Percentiles rank a stretch among this genome's conserved stretches.
Conservation (phyloP, 768 basidiomycete genomes). For the Neoboletus magnificus region DNA sequence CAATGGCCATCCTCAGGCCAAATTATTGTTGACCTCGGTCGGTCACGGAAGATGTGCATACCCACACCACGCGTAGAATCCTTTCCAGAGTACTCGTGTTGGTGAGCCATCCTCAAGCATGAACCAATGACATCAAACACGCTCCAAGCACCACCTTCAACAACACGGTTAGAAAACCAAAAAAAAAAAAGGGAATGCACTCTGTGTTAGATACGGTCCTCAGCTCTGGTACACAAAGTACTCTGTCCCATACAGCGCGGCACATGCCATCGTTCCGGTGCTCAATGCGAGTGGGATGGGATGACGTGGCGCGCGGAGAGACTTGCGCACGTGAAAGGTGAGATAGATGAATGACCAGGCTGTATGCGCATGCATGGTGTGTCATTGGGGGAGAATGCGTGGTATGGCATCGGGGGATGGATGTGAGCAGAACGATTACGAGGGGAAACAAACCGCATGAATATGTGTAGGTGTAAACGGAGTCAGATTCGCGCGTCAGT, state of each 20-base stretch:
- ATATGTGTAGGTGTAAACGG: background rate
- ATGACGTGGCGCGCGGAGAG: constrained; percentile 31
- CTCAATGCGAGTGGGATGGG: constrained; percentile 34
- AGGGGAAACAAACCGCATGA: too few species aligned
- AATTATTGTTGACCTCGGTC: background rate
- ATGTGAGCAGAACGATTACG: background rate
- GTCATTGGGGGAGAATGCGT: background rate
- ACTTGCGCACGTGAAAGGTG: constrained; percentile 36
- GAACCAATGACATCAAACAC: background rate
- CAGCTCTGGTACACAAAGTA: constrained; percentile 28
- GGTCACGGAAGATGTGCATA: background rate
- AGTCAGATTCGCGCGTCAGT: background rate
- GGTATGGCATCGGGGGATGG: background rate
- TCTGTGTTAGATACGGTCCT: background rate
- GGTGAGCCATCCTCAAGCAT: background rate
- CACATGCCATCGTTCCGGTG: constrained; percentile 29
- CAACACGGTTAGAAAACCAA: background rate
- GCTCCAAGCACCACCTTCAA: background rate
- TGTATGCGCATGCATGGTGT: constrained; percentile 5
- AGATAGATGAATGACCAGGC: constrained; percentile 49
- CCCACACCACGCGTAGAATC: too few species aligned
- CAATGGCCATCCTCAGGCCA: background rate
- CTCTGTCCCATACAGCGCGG: constrained; percentile 27
- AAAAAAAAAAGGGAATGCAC: background rate
- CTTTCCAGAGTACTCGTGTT: background rate